phyloP scores from a whole-genome alignment of 2,329 filamentous ascomycete genomes.

The Arthrobotrys sinensis region DNA sequence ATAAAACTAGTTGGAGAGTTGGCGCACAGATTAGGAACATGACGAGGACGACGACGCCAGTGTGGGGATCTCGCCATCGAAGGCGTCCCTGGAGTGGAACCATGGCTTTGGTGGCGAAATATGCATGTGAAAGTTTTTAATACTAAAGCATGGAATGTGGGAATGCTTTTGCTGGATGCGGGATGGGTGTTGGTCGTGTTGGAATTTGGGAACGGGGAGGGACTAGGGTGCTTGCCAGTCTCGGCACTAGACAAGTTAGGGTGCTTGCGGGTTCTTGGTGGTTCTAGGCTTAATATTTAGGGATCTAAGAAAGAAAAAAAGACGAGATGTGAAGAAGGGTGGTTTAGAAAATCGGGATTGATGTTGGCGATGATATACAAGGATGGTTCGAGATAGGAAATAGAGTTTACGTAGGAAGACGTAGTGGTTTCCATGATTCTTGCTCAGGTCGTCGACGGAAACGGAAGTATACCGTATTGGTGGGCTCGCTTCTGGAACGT shows the following conservation, averaged over 20 bases:
- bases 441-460: conserved; percentile 35
- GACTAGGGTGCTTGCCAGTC: too few relatives aligned
- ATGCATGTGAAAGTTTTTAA: conserved; percentile 15
- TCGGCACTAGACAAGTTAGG: too few relatives aligned
- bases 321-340: not conserved
- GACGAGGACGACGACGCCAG: conserved; percentile 33
- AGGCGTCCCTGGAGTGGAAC: conserved; percentile 1
- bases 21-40: conserved; percentile 54
- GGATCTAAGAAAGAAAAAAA: not conserved
- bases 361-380: conserved; percentile 22
- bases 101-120: conserved; percentile 12
- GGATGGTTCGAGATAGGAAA: conserved; percentile 14
- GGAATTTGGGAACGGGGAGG: conserved; percentile 12
- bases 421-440: conserved; percentile 29
- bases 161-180: conserved; percentile 19
- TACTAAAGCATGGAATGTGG: conserved; percentile 13
- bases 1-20: conserved; percentile 18
- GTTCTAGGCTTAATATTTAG: conserved; percentile 12
- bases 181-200: conserved; percentile 31
- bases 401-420: conserved; percentile 12
- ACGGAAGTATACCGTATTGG: conserved; percentile 29
- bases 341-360: not conserved
- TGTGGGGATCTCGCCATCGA: conserved; percentile 5
- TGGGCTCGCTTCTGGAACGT: conserved; percentile 33
- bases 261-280: conserved; percentile 4